Percentiles rank a stretch among this genome's conserved stretches.
Evolutionary conservation across 176 grass and related monocot genomes (phyloP).

Genomic region (Lolium multiflorum): DNA sequence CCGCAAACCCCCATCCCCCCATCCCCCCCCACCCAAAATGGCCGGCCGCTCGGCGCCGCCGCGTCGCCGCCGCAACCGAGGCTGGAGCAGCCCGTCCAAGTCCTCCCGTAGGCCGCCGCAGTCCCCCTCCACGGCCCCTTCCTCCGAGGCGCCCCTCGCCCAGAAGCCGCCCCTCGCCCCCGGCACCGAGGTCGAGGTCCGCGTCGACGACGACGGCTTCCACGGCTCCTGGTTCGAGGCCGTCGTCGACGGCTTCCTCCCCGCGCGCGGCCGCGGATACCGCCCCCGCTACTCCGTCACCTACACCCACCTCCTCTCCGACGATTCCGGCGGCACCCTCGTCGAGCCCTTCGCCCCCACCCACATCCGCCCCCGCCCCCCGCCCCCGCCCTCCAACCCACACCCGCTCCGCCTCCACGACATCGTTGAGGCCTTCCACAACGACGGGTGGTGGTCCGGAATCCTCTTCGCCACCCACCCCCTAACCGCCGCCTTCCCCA

Average conservation of each 20-base stretch:
- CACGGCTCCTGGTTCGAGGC: slow-evolving; percentile 81
- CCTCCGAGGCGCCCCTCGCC: background rate
- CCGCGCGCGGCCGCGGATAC: background rate
- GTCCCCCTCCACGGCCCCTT: background rate
- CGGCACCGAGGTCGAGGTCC: slow-evolving; percentile 65
- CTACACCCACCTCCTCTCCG: slow-evolving; percentile 58
- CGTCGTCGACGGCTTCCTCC: slow-evolving; percentile 39
- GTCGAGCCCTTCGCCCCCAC: slow-evolving; percentile 47
- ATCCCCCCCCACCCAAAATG: background rate
- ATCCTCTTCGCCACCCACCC: slow-evolving; percentile 37
- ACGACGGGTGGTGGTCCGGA: slow-evolving; percentile 84
- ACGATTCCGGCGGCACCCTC: slow-evolving; percentile 49
- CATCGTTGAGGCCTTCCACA: slow-evolving; percentile 74
- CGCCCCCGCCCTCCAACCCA: background rate
- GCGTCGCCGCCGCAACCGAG: background rate
- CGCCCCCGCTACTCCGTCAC: slow-evolving; percentile 43
- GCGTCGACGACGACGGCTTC: slow-evolving; percentile 65
- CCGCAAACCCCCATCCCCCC: background rate
- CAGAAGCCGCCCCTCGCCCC: background rate
- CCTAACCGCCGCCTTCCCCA: slow-evolving; percentile 60
- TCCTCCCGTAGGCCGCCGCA: background rate
- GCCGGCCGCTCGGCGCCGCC: slow-evolving; percentile 12
- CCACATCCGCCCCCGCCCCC: slow-evolving; percentile 48
- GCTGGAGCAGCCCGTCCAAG: slow-evolving; percentile 3
- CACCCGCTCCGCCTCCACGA: slow-evolving; percentile 33